These are phyloP conservation scores for Trametes cingulata DNA, from an alignment of 768 basidiomycete species.

Conservation along the genomic window DNA sequence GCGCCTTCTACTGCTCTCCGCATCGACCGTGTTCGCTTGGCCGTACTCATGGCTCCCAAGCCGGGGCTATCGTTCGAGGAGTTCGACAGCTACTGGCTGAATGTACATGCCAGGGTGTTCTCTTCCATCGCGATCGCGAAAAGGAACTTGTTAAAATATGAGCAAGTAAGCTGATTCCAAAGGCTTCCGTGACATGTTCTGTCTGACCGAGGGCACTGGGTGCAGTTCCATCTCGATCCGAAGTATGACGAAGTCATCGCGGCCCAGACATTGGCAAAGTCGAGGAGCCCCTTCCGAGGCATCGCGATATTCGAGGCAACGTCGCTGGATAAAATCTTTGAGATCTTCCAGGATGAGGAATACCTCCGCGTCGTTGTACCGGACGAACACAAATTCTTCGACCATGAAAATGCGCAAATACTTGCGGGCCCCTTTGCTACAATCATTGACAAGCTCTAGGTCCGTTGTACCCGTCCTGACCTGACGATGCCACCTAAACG, in stretches of 20 bases:
- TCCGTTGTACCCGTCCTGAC: too few relatives aligned
- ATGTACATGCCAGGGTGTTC: conserved; percentile 33
- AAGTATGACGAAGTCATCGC: conserved; percentile 10
- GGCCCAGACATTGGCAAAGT: conserved; percentile 12
- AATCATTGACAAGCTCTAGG: conserved; percentile 14
- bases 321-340: conserved; percentile 20
- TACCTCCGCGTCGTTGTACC: conserved; percentile 22
- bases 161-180: conserved; percentile 31
- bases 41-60: conserved; percentile 31
- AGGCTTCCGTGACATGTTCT: too few relatives aligned
- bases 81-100: conserved; percentile 35
- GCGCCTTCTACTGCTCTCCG: conserved; percentile 17
- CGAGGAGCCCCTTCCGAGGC: conserved; percentile 16
- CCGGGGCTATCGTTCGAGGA: conserved; percentile 32
- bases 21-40: conserved; percentile 35
- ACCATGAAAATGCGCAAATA: conserved; percentile 21
- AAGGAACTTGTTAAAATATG: conserved; percentile 37
- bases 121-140: conserved; percentile 34
- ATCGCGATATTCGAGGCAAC: conserved; percentile 22
- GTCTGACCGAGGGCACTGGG: neutral
- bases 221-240: conserved; percentile 24
- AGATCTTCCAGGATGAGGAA: conserved; percentile 20
- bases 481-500: too few relatives aligned
- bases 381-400: conserved; percentile 21
- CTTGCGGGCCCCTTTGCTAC: conserved; percentile 18